Conservation (phyloP, 2,329 filamentous ascomycete genomes). For the Claviceps sp. region DNA sequence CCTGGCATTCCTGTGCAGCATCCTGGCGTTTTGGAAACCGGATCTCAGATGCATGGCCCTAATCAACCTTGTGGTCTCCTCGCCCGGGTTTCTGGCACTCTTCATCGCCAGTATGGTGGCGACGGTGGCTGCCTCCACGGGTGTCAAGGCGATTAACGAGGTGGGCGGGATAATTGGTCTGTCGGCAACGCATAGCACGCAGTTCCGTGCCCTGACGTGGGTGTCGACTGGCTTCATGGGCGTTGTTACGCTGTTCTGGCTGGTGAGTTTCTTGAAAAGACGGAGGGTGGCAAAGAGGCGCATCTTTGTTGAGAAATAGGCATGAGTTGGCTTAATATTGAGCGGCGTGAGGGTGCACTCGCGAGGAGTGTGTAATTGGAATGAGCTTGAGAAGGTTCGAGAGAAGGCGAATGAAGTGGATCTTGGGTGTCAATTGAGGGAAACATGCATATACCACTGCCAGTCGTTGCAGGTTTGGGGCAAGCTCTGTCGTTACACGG, state of each 20-base stretch:
- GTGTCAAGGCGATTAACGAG: slow-evolving; percentile 27
- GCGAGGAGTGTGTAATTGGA: background rate
- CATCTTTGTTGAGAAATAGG: background rate
- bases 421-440: no score
- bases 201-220: slow-evolving; percentile 34
- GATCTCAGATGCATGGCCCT: slow-evolving; percentile 14
- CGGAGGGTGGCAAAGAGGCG: slow-evolving; percentile 13
- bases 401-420: background rate
- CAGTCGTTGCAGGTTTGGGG: no score
- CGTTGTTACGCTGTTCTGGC: slow-evolving; percentile 27
- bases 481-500: no score
- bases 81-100: slow-evolving; percentile 23
- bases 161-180: slow-evolving; percentile 31
- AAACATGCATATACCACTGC: no score
- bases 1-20: slow-evolving; percentile 27
- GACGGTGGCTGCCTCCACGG: slow-evolving; percentile 27
- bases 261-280: slow-evolving; percentile 17
- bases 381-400: background rate
- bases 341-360: background rate
- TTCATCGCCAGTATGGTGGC: slow-evolving; percentile 29
- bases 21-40: slow-evolving; percentile 22
- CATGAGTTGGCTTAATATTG: background rate
- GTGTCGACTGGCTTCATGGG: slow-evolving; percentile 32
- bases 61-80: slow-evolving; percentile 24
- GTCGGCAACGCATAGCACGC: slow-evolving; percentile 25